Evolutionary conservation across 176 grass and related monocot genomes (phyloP).

Genomic region (Triticum turgidum): DNA sequence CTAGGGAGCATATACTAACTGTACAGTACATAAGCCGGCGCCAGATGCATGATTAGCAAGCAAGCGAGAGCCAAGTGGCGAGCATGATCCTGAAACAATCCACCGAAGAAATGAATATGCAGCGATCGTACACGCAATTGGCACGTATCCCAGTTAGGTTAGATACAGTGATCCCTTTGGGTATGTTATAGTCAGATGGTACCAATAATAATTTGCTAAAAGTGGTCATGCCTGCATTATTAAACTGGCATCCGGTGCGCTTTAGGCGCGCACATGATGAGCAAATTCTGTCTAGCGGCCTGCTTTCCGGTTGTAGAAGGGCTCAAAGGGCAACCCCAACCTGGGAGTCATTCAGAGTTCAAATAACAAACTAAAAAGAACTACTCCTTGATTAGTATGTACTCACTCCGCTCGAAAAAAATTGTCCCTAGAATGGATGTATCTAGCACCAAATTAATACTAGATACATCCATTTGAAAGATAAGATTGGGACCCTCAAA

Average conservation of each 20-base stretch:
- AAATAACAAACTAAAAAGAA: too few species aligned
- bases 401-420: too few species aligned
- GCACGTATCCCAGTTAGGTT: slow-evolving; percentile 26
- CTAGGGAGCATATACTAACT: neutral
- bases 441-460: too few species aligned
- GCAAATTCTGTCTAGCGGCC: slow-evolving; percentile 29
- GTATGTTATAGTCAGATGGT: neutral
- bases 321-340: neutral
- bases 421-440: too few species aligned
- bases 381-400: neutral
- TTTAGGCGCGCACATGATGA: slow-evolving; percentile 57
- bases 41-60: slow-evolving; percentile 26
- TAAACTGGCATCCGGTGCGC: slow-evolving; percentile 18
- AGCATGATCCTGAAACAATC: slow-evolving; percentile 32
- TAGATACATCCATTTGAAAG: too few species aligned
- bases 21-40: neutral
- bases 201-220: neutral
- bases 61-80: slow-evolving; percentile 26
- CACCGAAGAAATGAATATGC: slow-evolving; percentile 24
- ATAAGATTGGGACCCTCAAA: too few species aligned
- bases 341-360: neutral
- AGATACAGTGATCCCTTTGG: neutral
- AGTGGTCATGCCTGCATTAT: neutral
- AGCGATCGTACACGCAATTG: slow-evolving; percentile 35
- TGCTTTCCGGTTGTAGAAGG: slow-evolving; percentile 35